Evolutionary conservation across 345 rosid species (phyloP).

Genomic region (Eucalyptus cloeziana): DNA sequence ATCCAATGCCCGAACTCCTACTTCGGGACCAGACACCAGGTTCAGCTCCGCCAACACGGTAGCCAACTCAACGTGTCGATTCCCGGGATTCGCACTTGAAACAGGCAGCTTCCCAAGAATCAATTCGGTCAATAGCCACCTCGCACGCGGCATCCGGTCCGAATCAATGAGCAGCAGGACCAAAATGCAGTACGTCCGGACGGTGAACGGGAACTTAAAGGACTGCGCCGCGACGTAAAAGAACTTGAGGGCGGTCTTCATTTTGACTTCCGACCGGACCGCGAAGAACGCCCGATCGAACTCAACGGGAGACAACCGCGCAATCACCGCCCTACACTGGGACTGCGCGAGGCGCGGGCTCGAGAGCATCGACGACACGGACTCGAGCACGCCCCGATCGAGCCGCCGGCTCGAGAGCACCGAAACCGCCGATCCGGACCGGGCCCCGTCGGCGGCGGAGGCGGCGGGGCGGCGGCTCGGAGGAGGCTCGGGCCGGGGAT

Average conservation of each 20-base stretch:
- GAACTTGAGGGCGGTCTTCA: slow-evolving; percentile 48
- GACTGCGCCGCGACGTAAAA: slow-evolving; percentile 46
- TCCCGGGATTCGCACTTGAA: not conserved
- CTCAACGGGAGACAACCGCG: slow-evolving; percentile 35
- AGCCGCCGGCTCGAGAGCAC: not conserved
- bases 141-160: slow-evolving; percentile 37
- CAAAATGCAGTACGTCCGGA: slow-evolving; percentile 55
- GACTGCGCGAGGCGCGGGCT: slow-evolving; percentile 32
- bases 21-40: slow-evolving; percentile 5
- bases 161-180: slow-evolving; percentile 37
- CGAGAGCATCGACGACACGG: slow-evolving; percentile 40
- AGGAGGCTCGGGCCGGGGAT: not conserved
- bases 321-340: slow-evolving; percentile 28
- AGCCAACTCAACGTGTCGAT: slow-evolving; percentile 29
- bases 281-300: slow-evolving; percentile 38
- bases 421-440: not conserved
- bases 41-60: slow-evolving; percentile 29
- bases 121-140: slow-evolving; percentile 49
- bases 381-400: slow-evolving; percentile 16
- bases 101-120: slow-evolving; percentile 42
- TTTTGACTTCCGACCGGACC: slow-evolving; percentile 32
- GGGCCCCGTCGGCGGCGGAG: not conserved
- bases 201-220: slow-evolving; percentile 48
- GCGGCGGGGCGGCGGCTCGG: not conserved
- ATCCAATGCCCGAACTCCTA: slow-evolving; percentile 27